Percentiles rank a stretch among this genome's conserved stretches.
Conservation (phyloP, 1,139 yeast genomes). For the Yamadazyma trypodendri region DNA sequence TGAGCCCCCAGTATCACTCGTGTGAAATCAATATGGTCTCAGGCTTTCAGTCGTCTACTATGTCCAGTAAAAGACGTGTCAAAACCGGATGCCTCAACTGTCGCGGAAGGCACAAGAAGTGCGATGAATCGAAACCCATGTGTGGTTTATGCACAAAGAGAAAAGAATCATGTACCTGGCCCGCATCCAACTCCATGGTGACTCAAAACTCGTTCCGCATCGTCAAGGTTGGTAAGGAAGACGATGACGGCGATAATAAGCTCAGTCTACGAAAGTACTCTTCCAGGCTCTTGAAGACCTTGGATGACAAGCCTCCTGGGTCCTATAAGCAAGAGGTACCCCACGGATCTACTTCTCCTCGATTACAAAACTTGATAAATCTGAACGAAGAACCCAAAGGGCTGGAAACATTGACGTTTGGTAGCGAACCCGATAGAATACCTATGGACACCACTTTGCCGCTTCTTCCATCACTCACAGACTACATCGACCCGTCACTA, state of each 20-base stretch:
- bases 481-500: too few species aligned
- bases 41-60: not conserved
- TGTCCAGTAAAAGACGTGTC: slow-evolving; percentile 26
- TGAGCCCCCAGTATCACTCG: too few species aligned
- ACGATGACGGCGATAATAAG: slow-evolving; percentile 10
- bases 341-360: slow-evolving; percentile 4
- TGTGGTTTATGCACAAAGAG: slow-evolving; percentile 35
- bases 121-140: slow-evolving; percentile 41
- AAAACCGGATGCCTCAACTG: slow-evolving; percentile 48
- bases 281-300: slow-evolving; percentile 16
- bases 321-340: too few species aligned
- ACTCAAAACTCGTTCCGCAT: slow-evolving; percentile 14
- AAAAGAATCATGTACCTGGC: slow-evolving; percentile 38
- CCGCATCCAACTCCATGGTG: slow-evolving; percentile 14
- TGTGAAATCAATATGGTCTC: slow-evolving; percentile 1
- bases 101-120: slow-evolving; percentile 42
- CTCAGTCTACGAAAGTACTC: slow-evolving; percentile 14
- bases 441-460: too few species aligned
- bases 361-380: slow-evolving; percentile 5
- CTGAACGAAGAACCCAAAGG: not conserved
- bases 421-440: too few species aligned
- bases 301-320: slow-evolving; percentile 2
- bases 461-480: too few species aligned
- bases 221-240: slow-evolving; percentile 7
- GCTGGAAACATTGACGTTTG: not conserved